These are phyloP conservation scores for Toxicodendron radicans DNA, from an alignment of 345 rosid species.

Conservation along the genomic window DNA sequence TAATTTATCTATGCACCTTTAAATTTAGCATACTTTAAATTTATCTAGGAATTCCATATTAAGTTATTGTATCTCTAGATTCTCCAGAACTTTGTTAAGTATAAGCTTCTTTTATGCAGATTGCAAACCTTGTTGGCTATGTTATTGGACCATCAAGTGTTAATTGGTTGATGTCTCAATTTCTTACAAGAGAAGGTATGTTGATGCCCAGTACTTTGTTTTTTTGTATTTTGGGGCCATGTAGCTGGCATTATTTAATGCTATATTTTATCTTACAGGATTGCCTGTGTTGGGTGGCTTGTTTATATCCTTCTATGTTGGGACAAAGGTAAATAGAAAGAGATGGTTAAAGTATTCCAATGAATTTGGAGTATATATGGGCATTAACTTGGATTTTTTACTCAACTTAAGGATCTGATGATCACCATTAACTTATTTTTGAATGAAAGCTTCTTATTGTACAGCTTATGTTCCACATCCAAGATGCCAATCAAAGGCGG, in stretches of 20 bases:
- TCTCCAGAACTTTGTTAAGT: neutral
- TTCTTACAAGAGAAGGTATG: conserved; percentile 69
- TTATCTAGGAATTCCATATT: neutral
- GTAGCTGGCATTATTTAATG: neutral
- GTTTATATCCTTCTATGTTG: conserved; percentile 67
- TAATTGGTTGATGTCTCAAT: conserved; percentile 69
- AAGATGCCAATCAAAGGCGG: conserved; percentile 42
- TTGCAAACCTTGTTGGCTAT: conserved; percentile 92
- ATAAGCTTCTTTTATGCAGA: conserved; percentile 42
- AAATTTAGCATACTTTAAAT: too few relatives aligned
- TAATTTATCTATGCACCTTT: neutral
- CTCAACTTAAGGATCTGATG: neutral
- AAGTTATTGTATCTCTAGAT: neutral
- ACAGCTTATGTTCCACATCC: conserved; percentile 78
- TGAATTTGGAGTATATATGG: neutral
- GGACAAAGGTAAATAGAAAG: conserved; percentile 64
- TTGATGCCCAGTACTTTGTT: neutral
- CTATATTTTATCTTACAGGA: conserved; percentile 44
- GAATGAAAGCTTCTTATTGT: conserved; percentile 5
- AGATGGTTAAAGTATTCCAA: neutral
- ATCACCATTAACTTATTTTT: neutral
- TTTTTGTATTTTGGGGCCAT: neutral
- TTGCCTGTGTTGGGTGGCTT: conserved; percentile 57
- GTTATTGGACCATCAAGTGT: conserved; percentile 82
- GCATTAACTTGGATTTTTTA: neutral